Conservation (phyloP, 176 grass and related monocot genomes). For the Pontederia paniculata region DNA sequence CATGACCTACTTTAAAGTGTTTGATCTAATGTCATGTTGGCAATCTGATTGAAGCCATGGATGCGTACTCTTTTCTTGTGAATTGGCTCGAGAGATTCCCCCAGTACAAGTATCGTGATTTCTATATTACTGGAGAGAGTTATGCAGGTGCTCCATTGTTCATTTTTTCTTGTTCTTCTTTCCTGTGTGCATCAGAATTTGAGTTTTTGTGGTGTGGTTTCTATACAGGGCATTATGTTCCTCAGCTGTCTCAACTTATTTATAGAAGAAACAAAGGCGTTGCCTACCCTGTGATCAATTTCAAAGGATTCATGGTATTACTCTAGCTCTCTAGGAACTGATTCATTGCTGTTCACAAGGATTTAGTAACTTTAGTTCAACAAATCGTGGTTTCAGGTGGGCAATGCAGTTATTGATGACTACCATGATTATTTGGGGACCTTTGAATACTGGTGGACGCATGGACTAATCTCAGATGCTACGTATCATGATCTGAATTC, state of each 20-base stretch:
- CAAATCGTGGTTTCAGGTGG: constrained; percentile 41
- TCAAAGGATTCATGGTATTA: constrained; percentile 90
- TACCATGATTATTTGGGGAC: constrained; percentile 92
- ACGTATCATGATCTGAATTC: constrained; percentile 76
- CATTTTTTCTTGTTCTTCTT: neutral
- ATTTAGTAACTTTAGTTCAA: constrained; percentile 1
- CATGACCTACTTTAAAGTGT: neutral
- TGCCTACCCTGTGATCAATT: constrained; percentile 53
- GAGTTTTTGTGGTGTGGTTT: constrained; percentile 2
- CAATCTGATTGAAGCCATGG: constrained; percentile 44
- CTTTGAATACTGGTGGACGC: constrained; percentile 97
- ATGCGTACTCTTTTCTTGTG: constrained; percentile 73
- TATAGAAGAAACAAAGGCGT: constrained; percentile 46
- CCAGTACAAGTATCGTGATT: constrained; percentile 76
- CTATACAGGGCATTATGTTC: constrained; percentile 87
- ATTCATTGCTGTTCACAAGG: constrained; percentile 10
- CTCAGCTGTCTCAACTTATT: constrained; percentile 65
- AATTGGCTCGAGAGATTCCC: constrained; percentile 91
- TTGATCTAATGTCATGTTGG: constrained; percentile 8
- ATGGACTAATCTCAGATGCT: constrained; percentile 79
- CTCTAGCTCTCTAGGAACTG: constrained; percentile 5
- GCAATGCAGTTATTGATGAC: constrained; percentile 89
- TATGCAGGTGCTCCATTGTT: constrained; percentile 50
- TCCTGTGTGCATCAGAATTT: constrained; percentile 6
- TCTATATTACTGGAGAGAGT: constrained; percentile 93